Base-by-base conservation (phyloP, 108 stramenopile species). In the Pelagomonas calceolata region DNA sequence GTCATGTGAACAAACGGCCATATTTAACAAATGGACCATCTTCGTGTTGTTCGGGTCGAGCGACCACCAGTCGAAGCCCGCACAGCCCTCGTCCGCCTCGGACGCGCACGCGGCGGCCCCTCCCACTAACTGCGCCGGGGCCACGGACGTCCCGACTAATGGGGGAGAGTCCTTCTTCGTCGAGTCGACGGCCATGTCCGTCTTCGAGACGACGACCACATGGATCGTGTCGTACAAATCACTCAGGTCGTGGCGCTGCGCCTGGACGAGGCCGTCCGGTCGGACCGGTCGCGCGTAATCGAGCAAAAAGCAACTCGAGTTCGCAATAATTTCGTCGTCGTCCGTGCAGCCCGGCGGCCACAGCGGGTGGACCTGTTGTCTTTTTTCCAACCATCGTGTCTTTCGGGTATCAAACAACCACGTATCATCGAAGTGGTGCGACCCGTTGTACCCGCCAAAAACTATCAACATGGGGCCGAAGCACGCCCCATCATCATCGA, bases 341-440 rank as follows among this genome's bases (percentile, higher is more conserved):
- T 88, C 84, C 33, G 86, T 88, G 78, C 91, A 92, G 66, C 63
- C 70, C 45, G 79, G 71, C 26, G 91, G 91, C 68, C 75, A 92
- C 51, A 69, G 63, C 17, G 90, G 75, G 66, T 88, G 83, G n/a
- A 90, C 88, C 67, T 85, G 87, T 34, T 69, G 37, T 0, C 65
- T 85, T 67, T 89, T 90, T 66, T 88, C 73, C 29, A 89, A 66
- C 91, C 90, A 92, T n/a, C 77, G 68, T 12, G 39, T 10, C 39
- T 43, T 12, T 4, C 74, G 74, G 45, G 87, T 85, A 74, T 89
- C 87, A 76, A 85, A 90, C 65, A 88, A 78, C 92, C 92, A 93
- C 32, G 87, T 85, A 66, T 93, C 92, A 36, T 88, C 82, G 79
- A 81, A 88, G 72, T 84, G 82, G 72, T 79, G 68, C 70, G 91